Evolutionary conservation across 163 green algal species (phyloP), one percentile per base, ranked within the genome.

Genomic region (Coccomyxa subellipsoidea): DNA sequence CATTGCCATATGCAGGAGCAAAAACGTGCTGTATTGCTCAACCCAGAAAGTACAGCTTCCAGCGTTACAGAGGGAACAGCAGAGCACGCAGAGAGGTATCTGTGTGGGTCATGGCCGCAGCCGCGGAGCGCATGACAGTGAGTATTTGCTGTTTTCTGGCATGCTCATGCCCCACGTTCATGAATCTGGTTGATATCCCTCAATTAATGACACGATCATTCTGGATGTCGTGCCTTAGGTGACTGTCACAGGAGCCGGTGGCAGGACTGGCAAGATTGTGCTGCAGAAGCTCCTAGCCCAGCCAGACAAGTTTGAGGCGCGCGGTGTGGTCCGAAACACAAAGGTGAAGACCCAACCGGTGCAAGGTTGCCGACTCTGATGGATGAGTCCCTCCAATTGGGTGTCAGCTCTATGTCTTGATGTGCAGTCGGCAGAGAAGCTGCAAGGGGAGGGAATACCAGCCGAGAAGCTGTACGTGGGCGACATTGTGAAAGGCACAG

Each of bases 171-270:
- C n/a, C n/a, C n/a, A n/a, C n/a, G n/a, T n/a, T n/a, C n/a, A n/a
- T n/a, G n/a, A n/a, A n/a, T n/a, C n/a, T n/a, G n/a, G n/a, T n/a
- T n/a, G n/a, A n/a, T n/a, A n/a, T n/a, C n/a, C n/a, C n/a, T n/a
- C n/a, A n/a, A n/a, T n/a, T n/a, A n/a, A n/a, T n/a, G n/a, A n/a
- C n/a, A n/a, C n/a, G n/a, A n/a, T n/a, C n/a, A n/a, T n/a, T n/a
- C n/a, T n/a, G n/a, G n/a, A n/a, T n/a, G n/a, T n/a, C n/a, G 47
- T 59, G 47, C 5, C 1, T n/a, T 76, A 89, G 76, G 89, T 93
- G 12, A 81, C 86, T 34, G 83, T 93, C 1, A 93, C 89, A 25
- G 89, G 89, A 15, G 89, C 89, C 12, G 88, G 87, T 54, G 89
- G 89, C 21, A 70, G 83, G 6, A 93, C 89, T 53, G 89, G 89